Evolutionary conservation across 2,329 filamentous ascomycete genomes (phyloP).

Genomic region (Fusarium odoratissimum): DNA sequence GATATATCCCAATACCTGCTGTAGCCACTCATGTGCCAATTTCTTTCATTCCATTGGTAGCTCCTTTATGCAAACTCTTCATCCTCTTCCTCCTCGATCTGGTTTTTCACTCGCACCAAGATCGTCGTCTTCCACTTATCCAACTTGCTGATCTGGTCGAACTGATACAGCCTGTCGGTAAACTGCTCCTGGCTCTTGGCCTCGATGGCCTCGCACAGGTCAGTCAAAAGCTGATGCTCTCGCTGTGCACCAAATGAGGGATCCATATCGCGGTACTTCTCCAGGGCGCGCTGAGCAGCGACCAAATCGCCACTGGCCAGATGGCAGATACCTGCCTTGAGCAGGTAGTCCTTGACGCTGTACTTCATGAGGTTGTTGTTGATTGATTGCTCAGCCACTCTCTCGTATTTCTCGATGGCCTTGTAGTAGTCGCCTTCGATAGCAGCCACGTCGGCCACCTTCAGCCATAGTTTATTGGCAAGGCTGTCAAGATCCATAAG

Average conservation of each 20-base stretch:
- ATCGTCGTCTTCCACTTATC: constrained; percentile 98
- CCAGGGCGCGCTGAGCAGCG: constrained; percentile 80
- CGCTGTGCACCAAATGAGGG: constrained; percentile 79
- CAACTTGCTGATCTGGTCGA: constrained; percentile 90
- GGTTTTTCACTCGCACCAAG: constrained; percentile 83
- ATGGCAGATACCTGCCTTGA: constrained; percentile 94
- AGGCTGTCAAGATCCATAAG: constrained; percentile 62
- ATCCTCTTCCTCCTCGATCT: constrained; percentile 71
- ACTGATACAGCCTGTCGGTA: constrained; percentile 87
- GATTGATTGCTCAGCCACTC: constrained; percentile 80
- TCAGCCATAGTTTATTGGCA: constrained; percentile 93
- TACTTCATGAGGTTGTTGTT: constrained; percentile 94
- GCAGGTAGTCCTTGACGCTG: constrained; percentile 94
- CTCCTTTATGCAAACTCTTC: constrained; percentile 55
- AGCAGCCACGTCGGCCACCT: constrained; percentile 88
- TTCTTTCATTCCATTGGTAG: not conserved
- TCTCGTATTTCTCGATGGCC: constrained; percentile 84
- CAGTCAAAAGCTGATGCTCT: constrained; percentile 83
- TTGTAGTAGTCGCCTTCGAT: constrained; percentile 86
- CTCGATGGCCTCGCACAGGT: constrained; percentile 81
- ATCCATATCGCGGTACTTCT: constrained; percentile 84
- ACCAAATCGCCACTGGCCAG: constrained; percentile 80
- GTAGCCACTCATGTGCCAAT: not conserved
- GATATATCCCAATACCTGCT: constrained; percentile 30
- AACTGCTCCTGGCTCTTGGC: constrained; percentile 84